Conservation (phyloP, 129 eudicot species). For the Centella asiatica region DNA sequence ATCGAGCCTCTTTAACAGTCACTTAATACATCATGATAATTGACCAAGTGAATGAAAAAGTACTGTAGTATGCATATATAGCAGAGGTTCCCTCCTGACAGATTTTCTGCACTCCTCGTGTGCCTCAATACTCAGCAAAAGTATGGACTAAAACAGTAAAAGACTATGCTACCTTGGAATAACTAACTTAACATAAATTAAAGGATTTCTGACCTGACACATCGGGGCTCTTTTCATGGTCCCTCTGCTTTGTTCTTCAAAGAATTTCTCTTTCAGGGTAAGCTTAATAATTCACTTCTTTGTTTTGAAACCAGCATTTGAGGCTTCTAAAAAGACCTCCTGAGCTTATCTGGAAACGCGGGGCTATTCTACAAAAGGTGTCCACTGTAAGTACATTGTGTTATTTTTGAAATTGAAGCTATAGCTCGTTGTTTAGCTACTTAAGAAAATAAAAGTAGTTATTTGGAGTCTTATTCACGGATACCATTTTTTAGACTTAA, state of each 20-base stretch:
- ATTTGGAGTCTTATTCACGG: background rate
- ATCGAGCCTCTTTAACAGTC: too few species aligned
- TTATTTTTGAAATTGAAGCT: background rate
- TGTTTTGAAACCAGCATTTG: conserved; percentile 44
- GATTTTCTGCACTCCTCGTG: too few species aligned
- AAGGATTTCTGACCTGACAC: too few species aligned
- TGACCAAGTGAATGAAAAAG: too few species aligned
- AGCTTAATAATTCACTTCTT: background rate
- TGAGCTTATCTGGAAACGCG: conserved; percentile 68
- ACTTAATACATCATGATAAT: too few species aligned
- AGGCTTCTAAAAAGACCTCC: conserved; percentile 85
- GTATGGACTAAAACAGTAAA: too few species aligned
- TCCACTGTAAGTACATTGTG: conserved; percentile 43
- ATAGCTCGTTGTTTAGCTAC: background rate
- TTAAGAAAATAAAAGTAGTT: background rate
- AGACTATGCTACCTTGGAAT: too few species aligned
- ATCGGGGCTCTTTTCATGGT: background rate
- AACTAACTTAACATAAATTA: too few species aligned
- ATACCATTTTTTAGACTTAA: too few species aligned
- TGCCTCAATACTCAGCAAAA: too few species aligned
- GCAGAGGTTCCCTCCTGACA: too few species aligned
- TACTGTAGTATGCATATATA: too few species aligned
- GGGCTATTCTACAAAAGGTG: conserved; percentile 53
- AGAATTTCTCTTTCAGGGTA: background rate
- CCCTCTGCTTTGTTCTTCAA: background rate